Conservation (phyloP, 179 eudicot species). For the Amaranthus tricolor region DNA sequence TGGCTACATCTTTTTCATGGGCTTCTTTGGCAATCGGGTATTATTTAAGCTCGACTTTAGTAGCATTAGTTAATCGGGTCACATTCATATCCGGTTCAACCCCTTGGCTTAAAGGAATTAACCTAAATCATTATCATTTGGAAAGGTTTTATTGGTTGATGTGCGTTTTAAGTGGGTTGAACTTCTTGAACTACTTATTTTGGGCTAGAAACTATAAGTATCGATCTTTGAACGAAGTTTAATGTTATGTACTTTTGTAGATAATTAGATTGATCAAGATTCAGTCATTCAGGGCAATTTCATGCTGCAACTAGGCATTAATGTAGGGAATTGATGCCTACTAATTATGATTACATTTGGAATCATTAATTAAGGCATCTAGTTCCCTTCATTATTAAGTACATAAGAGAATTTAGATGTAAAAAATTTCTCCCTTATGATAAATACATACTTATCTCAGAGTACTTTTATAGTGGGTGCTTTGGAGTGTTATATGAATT, state of each 20-base stretch:
- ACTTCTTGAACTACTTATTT: slow-evolving; percentile 58
- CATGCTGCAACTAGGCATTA: not conserved
- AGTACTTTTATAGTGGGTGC: no score
- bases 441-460: no score
- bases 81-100: slow-evolving; percentile 37
- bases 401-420: no score
- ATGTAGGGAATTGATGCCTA: not conserved
- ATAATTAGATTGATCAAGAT: not conserved
- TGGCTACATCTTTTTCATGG: slow-evolving; percentile 89
- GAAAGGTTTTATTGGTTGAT: slow-evolving; percentile 84
- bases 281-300: not conserved
- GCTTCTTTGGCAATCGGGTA: slow-evolving; percentile 85
- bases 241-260: not conserved
- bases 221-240: slow-evolving; percentile 30
- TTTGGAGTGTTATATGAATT: no score
- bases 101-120: slow-evolving; percentile 76
- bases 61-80: slow-evolving; percentile 54
- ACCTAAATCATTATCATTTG: slow-evolving; percentile 67
- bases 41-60: slow-evolving; percentile 75
- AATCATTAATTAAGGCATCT: no score
- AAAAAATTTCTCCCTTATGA: no score
- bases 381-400: no score
- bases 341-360: no score
- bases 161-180: slow-evolving; percentile 63
- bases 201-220: slow-evolving; percentile 70